Percentiles rank a stretch among this genome's conserved stretches.
Conservation (phyloP, 2,329 filamentous ascomycete genomes). For the Paraconiothyrium sp. region DNA sequence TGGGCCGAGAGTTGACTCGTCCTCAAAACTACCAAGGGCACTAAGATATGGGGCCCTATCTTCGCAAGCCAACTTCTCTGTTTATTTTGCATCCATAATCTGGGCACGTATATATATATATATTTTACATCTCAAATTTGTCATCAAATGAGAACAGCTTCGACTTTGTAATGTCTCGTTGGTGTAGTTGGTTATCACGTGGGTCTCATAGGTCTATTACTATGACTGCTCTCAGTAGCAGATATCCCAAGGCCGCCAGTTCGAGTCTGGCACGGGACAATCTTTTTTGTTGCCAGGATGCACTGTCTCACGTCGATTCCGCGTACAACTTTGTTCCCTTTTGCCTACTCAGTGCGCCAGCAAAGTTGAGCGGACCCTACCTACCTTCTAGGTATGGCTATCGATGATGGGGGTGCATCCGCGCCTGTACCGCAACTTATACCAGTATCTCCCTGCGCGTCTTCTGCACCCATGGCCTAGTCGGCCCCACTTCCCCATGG, state of each 20-base stretch:
- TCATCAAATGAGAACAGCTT: background rate
- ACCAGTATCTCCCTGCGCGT: background rate
- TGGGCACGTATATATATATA: too few relatives aligned
- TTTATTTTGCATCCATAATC: too few relatives aligned
- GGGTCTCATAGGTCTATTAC: conserved; percentile 43
- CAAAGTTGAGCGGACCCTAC: too few relatives aligned
- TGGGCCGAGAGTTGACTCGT: too few relatives aligned
- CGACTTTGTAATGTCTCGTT: conserved; percentile 34
- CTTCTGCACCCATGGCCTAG: background rate
- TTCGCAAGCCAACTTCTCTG: too few relatives aligned
- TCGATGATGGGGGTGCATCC: too few relatives aligned
- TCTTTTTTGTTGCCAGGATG: conserved; percentile 12
- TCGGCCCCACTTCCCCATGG: background rate
- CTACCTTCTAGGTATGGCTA: too few relatives aligned
- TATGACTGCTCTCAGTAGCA: conserved; percentile 39
- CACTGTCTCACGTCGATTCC: background rate
- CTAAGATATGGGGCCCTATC: too few relatives aligned
- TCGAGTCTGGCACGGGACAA: conserved; percentile 47
- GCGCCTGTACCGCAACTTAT: too few relatives aligned
- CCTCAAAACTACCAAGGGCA: too few relatives aligned
- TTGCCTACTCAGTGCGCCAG: too few relatives aligned
- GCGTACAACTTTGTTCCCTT: background rate
- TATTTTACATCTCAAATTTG: background rate
- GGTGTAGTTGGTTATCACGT: conserved; percentile 51
- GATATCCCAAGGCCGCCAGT: conserved; percentile 49